A percentile compares a stretch with the other conserved stretches of the same genome.
phyloP scores from a whole-genome alignment of 164 flowering plant species.

The Nelumbo lutea region DNA sequence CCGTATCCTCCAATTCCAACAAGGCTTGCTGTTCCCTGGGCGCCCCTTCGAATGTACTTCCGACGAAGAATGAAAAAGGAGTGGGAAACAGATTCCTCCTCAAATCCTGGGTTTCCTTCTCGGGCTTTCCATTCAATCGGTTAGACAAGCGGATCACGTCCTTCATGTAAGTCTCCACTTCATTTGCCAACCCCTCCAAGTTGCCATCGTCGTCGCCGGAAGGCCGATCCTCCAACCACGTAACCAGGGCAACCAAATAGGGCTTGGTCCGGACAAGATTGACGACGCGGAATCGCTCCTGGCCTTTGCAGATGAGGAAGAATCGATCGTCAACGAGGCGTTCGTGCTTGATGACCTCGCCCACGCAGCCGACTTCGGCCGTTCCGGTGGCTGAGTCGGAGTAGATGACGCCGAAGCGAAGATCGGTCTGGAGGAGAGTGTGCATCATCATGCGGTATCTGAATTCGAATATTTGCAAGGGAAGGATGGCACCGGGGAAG shows the following conservation, averaged over 20 bases:
- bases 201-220: slow-evolving; percentile 53
- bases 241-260: slow-evolving; percentile 75
- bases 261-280: slow-evolving; percentile 71
- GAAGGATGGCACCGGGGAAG: slow-evolving; percentile 93
- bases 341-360: slow-evolving; percentile 93
- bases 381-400: slow-evolving; percentile 68
- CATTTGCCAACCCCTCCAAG: slow-evolving; percentile 55
- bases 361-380: slow-evolving; percentile 92
- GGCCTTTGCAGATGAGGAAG: slow-evolving; percentile 94
- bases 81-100: slow-evolving; percentile 85
- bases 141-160: slow-evolving; percentile 88
- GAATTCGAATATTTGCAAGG: slow-evolving; percentile 91
- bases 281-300: slow-evolving; percentile 77
- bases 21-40: slow-evolving; percentile 96
- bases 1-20: slow-evolving; percentile 89
- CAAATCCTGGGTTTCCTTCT: slow-evolving; percentile 73
- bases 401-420: slow-evolving; percentile 90
- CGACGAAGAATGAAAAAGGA: slow-evolving; percentile 94
- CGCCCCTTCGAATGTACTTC: slow-evolving; percentile 94
- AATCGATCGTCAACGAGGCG: slow-evolving; percentile 89
- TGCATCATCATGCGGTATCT: slow-evolving; percentile 99
- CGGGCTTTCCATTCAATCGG: slow-evolving; percentile 83
- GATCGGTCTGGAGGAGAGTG: slow-evolving; percentile 88
- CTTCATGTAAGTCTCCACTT: slow-evolving; percentile 84
- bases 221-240: slow-evolving; percentile 90